phyloP scores from a whole-genome alignment of 345 rosid genomes.

The Ceriops tagal region DNA sequence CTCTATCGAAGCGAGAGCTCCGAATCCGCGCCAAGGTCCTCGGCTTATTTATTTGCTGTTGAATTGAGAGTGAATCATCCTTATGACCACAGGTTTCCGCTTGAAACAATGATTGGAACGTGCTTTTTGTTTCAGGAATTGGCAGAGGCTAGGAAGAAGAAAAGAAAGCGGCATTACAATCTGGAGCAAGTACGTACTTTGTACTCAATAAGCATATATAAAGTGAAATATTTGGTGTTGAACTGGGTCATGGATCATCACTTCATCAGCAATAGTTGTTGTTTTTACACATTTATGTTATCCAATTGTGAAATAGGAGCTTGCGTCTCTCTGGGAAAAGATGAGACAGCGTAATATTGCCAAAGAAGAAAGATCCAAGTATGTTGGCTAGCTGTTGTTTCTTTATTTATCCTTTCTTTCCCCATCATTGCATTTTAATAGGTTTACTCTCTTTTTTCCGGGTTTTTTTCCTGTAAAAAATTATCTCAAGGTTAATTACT shows the following conservation, averaged over 20 bases:
- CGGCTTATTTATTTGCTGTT: background rate
- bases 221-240: too few species aligned
- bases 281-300: background rate
- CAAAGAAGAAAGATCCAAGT: constrained; percentile 84
- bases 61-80: background rate
- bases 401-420: background rate
- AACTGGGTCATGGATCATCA: too few species aligned
- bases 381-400: constrained; percentile 12
- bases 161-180: constrained; percentile 70
- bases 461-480: background rate
- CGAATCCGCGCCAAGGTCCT: constrained; percentile 51
- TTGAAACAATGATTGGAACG: background rate
- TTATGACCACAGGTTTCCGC: background rate
- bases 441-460: background rate
- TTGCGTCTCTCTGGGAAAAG: constrained; percentile 84
- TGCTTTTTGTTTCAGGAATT: constrained; percentile 45
- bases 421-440: background rate
- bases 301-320: constrained; percentile 53
- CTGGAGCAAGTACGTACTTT: constrained; percentile 60
- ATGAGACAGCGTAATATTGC: constrained; percentile 84
- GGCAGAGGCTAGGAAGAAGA: constrained; percentile 83
- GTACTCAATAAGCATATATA: too few species aligned
- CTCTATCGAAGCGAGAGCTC: constrained; percentile 40
- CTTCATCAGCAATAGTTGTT: background rate
- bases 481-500: constrained; percentile 49